Evolutionary conservation across 192 early-diverging fungal species (phyloP).

Genomic region (Gryganskiella cystojenkinii): DNA sequence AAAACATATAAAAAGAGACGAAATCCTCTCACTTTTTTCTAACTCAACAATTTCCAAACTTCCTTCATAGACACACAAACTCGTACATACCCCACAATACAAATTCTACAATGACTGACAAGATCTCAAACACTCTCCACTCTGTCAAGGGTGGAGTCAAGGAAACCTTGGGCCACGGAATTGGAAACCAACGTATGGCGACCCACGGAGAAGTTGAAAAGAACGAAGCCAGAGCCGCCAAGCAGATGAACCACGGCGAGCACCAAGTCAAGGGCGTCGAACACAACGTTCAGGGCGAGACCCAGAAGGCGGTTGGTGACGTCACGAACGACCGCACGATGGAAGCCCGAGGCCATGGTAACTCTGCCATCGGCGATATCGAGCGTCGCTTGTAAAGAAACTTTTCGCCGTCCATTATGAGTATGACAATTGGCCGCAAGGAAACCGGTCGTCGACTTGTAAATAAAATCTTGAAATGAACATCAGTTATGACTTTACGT

Average conservation of each 20-base stretch:
- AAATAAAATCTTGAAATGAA: too few species aligned
- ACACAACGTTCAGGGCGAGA: conserved; percentile 13
- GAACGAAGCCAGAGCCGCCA: conserved; percentile 14
- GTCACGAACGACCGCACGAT: conserved; percentile 14
- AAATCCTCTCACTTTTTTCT: not conserved
- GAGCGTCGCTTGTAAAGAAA: conserved; percentile 21
- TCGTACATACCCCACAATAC: not conserved
- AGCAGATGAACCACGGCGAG: conserved; percentile 2
- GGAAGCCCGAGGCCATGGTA: conserved; percentile 24
- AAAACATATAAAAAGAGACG: conserved; percentile 15
- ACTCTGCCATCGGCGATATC: conserved; percentile 22
- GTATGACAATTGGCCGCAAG: too few species aligned
- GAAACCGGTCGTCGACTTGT: too few species aligned
- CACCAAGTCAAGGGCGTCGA: conserved; percentile 25
- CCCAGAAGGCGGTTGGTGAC: conserved; percentile 20
- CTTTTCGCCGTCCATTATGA: too few species aligned
- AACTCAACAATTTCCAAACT: not conserved
- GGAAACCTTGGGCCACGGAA: conserved; percentile 26
- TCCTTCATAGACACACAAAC: conserved; percentile 4
- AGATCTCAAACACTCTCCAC: conserved; percentile 31
- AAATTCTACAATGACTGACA: conserved; percentile 24
- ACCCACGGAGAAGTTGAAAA: conserved; percentile 27
- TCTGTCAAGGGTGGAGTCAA: conserved; percentile 32
- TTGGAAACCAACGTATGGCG: conserved; percentile 21
- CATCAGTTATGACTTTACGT: too few species aligned